Evolutionary conservation across 768 basidiomycete genomes (phyloP).

Genomic region (Thelephora ganbajun): DNA sequence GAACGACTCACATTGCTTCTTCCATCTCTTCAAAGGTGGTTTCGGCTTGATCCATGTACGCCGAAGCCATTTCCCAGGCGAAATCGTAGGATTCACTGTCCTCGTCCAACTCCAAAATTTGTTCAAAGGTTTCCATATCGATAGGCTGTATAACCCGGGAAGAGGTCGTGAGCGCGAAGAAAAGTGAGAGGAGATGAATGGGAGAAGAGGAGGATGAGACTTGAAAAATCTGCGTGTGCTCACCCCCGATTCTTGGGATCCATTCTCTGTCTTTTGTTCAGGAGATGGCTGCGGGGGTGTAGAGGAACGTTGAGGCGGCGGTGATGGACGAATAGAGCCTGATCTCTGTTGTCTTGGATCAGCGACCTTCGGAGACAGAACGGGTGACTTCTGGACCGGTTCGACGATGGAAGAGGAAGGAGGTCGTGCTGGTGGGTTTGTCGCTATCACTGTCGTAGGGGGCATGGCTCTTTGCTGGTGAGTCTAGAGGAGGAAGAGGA

Average conservation of each 20-base stretch:
- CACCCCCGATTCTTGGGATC: background rate
- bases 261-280: background rate
- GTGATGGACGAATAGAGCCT: no score
- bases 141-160: slow-evolving; percentile 20
- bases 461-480: no score
- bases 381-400: no score
- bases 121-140: slow-evolving; percentile 68
- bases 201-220: background rate
- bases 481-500: no score
- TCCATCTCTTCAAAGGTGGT: slow-evolving; percentile 72
- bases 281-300: background rate
- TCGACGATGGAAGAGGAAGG: no score
- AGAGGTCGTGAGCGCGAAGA: background rate
- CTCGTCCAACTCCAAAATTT: slow-evolving; percentile 88
- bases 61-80: slow-evolving; percentile 60
- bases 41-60: slow-evolving; percentile 71
- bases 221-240: background rate
- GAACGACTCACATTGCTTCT: slow-evolving; percentile 50
- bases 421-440: no score
- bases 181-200: background rate
- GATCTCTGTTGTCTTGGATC: no score
- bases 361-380: no score
- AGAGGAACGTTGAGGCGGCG: no score
- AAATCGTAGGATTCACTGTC: slow-evolving; percentile 59
- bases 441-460: no score